Evolutionary conservation across 2,329 filamentous ascomycete species (phyloP).

Genomic region (Cladophialophora chaetospira): DNA sequence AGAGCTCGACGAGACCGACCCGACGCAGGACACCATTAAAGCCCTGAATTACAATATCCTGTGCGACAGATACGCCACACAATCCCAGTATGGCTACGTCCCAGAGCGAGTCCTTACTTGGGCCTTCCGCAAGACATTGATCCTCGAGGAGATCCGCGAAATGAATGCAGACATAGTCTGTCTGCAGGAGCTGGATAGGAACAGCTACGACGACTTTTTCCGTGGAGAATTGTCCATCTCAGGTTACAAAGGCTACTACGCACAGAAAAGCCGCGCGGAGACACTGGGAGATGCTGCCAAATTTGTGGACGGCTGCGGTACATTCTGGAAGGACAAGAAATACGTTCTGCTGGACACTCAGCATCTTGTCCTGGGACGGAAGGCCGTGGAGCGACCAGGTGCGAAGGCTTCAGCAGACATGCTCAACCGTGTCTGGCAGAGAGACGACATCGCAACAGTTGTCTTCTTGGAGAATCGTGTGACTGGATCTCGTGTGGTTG

Average conservation of each 20-base stretch:
- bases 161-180: slow-evolving; percentile 87
- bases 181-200: slow-evolving; percentile 88
- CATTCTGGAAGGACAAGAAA: slow-evolving; percentile 95
- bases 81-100: slow-evolving; percentile 84
- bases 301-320: slow-evolving; percentile 92
- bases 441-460: slow-evolving; percentile 93
- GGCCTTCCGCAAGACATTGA: slow-evolving; percentile 81
- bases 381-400: slow-evolving; percentile 90
- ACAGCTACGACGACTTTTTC: slow-evolving; percentile 90
- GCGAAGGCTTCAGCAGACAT: slow-evolving; percentile 98
- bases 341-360: slow-evolving; percentile 94
- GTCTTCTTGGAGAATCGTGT: slow-evolving; percentile 88
- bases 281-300: slow-evolving; percentile 91
- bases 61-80: slow-evolving; percentile 89
- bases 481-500: slow-evolving; percentile 87
- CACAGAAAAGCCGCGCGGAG: slow-evolving; percentile 83
- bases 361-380: slow-evolving; percentile 85
- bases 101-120: slow-evolving; percentile 78
- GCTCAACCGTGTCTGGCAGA: slow-evolving; percentile 97
- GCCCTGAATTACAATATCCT: slow-evolving; percentile 94
- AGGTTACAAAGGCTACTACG: slow-evolving; percentile 93
- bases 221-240: slow-evolving; percentile 79
- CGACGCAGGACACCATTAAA: slow-evolving; percentile 67
- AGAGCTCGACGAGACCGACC: slow-evolving; percentile 54
- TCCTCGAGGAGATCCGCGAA: slow-evolving; percentile 77